Evolutionary conservation across 2,329 filamentous ascomycete species (phyloP).

Genomic region (Rhexocercosporidium sp.): DNA sequence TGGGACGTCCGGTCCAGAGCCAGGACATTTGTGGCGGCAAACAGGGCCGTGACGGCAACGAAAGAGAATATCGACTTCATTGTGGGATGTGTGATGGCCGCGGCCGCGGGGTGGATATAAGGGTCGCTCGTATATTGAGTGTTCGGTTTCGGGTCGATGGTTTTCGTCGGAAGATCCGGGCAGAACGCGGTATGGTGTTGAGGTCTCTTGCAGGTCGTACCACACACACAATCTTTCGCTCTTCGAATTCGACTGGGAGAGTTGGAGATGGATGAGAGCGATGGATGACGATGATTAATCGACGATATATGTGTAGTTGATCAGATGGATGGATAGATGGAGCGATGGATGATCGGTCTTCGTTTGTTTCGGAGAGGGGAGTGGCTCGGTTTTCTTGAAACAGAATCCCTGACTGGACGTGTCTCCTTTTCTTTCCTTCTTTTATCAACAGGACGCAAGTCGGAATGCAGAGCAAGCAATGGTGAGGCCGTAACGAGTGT

Average conservation of each 20-base stretch:
- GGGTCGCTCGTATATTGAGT: constrained; percentile 19
- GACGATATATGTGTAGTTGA: constrained; percentile 1
- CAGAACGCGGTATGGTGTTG: not conserved
- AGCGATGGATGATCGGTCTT: not conserved
- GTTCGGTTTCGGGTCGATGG: constrained; percentile 11
- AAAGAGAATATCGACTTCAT: constrained; percentile 35
- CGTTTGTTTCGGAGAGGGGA: constrained; percentile 23
- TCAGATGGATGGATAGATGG: constrained; percentile 13
- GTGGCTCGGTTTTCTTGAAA: constrained; percentile 27
- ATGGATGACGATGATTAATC: constrained; percentile 17
- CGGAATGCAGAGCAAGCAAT: constrained; percentile 14
- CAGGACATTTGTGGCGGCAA: constrained; percentile 27
- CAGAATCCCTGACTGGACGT: constrained; percentile 17
- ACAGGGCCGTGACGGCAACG: constrained; percentile 25
- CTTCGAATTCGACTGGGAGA: constrained; percentile 3
- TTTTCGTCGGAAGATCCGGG: constrained; percentile 5
- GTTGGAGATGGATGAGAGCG: not conserved
- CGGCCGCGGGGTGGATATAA: constrained; percentile 26
- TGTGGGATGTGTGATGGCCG: constrained; percentile 30
- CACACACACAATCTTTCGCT: constrained; percentile 6
- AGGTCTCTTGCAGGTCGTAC: constrained; percentile 10
- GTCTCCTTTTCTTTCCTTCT: not conserved
- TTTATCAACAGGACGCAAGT: constrained; percentile 1
- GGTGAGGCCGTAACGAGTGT: constrained; percentile 32
- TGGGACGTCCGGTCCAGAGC: constrained; percentile 22